These are phyloP conservation scores for Tricholoma saponaceum DNA, from an alignment of 768 basidiomycete species.

Conservation along the genomic window DNA sequence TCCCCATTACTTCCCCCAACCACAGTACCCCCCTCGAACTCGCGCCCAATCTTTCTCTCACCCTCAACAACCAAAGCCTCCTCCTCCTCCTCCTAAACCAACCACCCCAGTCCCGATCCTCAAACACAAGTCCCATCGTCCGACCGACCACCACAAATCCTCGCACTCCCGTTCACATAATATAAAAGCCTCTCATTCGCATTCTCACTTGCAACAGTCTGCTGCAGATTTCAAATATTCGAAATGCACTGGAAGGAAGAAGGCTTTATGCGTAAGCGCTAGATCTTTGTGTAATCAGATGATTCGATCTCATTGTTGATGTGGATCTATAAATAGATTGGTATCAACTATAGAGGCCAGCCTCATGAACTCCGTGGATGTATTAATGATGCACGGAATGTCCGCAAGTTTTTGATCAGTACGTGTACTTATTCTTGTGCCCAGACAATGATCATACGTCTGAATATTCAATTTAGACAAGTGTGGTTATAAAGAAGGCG, in stretches of 20 bases:
- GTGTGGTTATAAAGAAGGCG: slow-evolving; percentile 51
- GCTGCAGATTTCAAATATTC: slow-evolving; percentile 59
- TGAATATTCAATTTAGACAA: slow-evolving; percentile 17
- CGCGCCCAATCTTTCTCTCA: slow-evolving; percentile 6
- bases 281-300: slow-evolving; percentile 5
- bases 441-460: neutral
- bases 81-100: neutral
- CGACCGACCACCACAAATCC: neutral
- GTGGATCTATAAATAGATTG: slow-evolving; percentile 45
- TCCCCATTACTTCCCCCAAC: slow-evolving; percentile 8
- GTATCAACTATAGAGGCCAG: slow-evolving; percentile 74
- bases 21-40: slow-evolving; percentile 4
- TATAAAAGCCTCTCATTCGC: neutral
- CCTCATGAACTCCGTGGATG: slow-evolving; percentile 65
- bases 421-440: neutral
- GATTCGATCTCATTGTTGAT: slow-evolving; percentile 1
- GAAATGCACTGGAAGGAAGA: slow-evolving; percentile 72
- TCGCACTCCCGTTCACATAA: slow-evolving; percentile 1
- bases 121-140: neutral
- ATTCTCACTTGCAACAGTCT: slow-evolving; percentile 14
- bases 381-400: slow-evolving; percentile 74
- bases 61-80: slow-evolving; percentile 19
- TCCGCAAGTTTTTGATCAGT: slow-evolving; percentile 66
- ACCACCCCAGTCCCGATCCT: neutral
- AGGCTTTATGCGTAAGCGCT: slow-evolving; percentile 71